A percentile compares a stretch with the other conserved stretches of the same genome.
Conservation (phyloP, 2,329 filamentous ascomycete species). For the Hymenoscyphus infarciens region DNA sequence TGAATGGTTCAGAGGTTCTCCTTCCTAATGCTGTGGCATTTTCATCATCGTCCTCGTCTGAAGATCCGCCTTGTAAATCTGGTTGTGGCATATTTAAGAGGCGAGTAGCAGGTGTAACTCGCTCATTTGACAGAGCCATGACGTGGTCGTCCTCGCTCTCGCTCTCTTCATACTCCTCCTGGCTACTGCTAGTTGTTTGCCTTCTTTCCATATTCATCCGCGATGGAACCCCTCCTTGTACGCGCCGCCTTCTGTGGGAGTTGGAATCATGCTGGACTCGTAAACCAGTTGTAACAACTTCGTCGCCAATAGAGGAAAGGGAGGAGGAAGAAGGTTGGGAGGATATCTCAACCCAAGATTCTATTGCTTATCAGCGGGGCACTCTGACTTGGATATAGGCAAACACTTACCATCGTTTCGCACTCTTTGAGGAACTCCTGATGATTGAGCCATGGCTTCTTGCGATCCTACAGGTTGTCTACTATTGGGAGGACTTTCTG, state of each 20-base stretch:
- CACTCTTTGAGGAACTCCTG: conserved; percentile 16
- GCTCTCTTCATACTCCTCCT: conserved; percentile 92
- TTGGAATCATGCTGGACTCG: conserved; percentile 66
- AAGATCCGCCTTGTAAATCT: conserved; percentile 36
- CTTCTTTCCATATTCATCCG: conserved; percentile 40
- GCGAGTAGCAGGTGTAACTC: conserved; percentile 36
- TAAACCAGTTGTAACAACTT: conserved; percentile 87
- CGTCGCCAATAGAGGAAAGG: conserved; percentile 77
- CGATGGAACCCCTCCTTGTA: conserved; percentile 36
- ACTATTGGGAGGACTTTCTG: conserved; percentile 2
- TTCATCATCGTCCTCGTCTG: conserved; percentile 62
- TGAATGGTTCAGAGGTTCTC: conserved; percentile 51
- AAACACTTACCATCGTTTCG: conserved; percentile 31
- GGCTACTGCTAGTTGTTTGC: conserved; percentile 63
- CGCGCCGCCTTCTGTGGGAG: conserved; percentile 55
- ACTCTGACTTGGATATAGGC: conserved; percentile 8
- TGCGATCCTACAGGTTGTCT: conserved; percentile 8
- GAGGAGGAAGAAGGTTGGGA: conserved; percentile 94
- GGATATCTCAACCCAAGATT: conserved; percentile 94
- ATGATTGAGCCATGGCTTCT: conserved; percentile 16
- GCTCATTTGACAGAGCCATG: conserved; percentile 57
- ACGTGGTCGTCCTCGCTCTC: conserved; percentile 80
- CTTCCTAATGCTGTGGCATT: conserved; percentile 75
- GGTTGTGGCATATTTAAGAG: conserved; percentile 24
- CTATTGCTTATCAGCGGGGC: conserved; percentile 42